Evolutionary conservation across 192 early-diverging fungal genomes (phyloP), one percentile per base, ranked within the genome.

Genomic region (Chytriomyces hyalinus): DNA sequence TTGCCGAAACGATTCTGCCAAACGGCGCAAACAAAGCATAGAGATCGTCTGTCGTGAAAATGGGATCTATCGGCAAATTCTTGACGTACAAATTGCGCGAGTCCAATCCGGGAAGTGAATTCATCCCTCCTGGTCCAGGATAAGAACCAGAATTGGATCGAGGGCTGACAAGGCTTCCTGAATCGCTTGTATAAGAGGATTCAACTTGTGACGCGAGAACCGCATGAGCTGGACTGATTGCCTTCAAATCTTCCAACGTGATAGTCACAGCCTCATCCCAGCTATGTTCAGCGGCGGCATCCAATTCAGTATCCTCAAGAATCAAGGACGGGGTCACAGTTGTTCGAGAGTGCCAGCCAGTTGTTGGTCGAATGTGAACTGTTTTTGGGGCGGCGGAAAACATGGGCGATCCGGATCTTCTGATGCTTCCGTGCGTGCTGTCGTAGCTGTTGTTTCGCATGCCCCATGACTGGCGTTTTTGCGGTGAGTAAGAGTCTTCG

Each of bases 61-160:
- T 79, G 6, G 82, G 80, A 17, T 82, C 82, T 11, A 73, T 73
- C 9, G 72, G 72, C 20, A 87, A 78, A 73, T 87, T 86, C 75
- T 87, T 87, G 76, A 87, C 70, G 81, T 85, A 87, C 63, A 87
- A 77, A 75, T 87, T 87, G 45, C 77, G 80, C 28, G 51, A 67
- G 67, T 87, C 86, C 11, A 87, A 71, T 6, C 10, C 11, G 36
- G 36, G 36, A 4, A 36, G 36, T 36, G 36, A 36, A 36, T 36
- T 36, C 6, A 47, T 28, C 8, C 47, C 9, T 68, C 11, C 17
- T n/a, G 77, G 15, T 13, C 24, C 48, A 13, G 65, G 26, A 47
- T 20, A 36, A 26, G 26, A 11, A n/a, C 26, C 67, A n/a, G 78
- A 13, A 3, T 13, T 61, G 72, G 15, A 79, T 13, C 11, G 73